These are phyloP conservation scores for Kurtzmaniella quercitrusa DNA, from an alignment of 1,139 yeast genomes.

Conservation along the genomic window DNA sequence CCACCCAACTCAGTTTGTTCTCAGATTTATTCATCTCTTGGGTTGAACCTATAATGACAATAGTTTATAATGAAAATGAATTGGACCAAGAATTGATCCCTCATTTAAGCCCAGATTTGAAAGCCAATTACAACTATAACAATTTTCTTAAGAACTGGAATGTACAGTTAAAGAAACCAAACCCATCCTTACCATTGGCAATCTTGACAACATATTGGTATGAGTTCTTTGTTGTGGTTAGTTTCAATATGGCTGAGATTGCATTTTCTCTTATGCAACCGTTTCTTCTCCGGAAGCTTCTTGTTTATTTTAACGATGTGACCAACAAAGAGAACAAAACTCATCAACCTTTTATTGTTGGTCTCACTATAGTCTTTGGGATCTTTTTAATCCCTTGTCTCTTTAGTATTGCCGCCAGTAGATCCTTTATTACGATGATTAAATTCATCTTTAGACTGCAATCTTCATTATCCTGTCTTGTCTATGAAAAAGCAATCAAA, in stretches of 20 bases:
- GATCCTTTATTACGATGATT: constrained; percentile 18
- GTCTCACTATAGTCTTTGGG: constrained; percentile 25
- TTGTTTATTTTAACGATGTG: constrained; percentile 22
- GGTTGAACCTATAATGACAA: constrained; percentile 18
- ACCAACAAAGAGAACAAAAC: constrained; percentile 8
- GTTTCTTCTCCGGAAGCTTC: constrained; percentile 27
- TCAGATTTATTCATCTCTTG: constrained; percentile 20
- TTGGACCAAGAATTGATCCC: constrained; percentile 19
- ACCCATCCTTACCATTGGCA: constrained; percentile 18
- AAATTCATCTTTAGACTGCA: constrained; percentile 16
- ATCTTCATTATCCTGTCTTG: constrained; percentile 24
- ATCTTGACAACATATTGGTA: constrained; percentile 6
- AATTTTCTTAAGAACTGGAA: constrained; percentile 18
- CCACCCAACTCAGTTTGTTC: constrained; percentile 20
- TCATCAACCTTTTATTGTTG: constrained; percentile 25
- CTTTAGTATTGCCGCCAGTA: constrained; percentile 24
- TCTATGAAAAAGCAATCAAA: constrained; percentile 31
- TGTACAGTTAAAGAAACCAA: constrained; percentile 13
- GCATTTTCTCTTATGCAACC: constrained; percentile 23
- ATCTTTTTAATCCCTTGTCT: constrained; percentile 23
- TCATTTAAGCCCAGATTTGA: constrained; percentile 16
- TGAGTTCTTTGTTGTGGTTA: constrained; percentile 8
- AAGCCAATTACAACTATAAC: constrained; percentile 17
- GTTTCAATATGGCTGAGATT: constrained; percentile 20
- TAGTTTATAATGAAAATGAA: constrained; percentile 18